A percentile compares a stretch with the other conserved stretches of the same genome.
Evolutionary conservation across 345 rosid genomes (phyloP).

Genomic region (Citrus medica): DNA sequence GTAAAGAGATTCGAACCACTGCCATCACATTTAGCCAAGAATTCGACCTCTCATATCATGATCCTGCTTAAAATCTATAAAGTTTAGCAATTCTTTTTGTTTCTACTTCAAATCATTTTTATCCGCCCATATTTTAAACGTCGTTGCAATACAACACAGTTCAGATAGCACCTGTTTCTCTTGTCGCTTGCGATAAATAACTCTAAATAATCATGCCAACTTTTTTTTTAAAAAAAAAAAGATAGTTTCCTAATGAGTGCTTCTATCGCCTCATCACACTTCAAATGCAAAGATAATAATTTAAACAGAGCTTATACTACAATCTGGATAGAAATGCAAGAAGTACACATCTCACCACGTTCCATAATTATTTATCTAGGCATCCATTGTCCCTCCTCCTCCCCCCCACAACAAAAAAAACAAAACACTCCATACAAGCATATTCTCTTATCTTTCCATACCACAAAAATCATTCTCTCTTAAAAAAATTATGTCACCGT

Average conservation of each 20-base stretch:
- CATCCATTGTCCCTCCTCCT: neutral
- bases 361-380: neutral
- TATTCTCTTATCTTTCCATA: slow-evolving; percentile 7
- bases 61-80: too few species aligned
- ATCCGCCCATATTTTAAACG: too few species aligned
- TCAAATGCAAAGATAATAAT: neutral
- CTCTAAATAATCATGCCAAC: neutral
- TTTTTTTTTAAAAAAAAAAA: too few species aligned
- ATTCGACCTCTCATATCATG: too few species aligned
- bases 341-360: neutral
- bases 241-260: neutral
- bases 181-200: too few species aligned
- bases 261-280: neutral
- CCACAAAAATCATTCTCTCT: neutral
- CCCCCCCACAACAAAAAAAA: too few species aligned
- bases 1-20: too few species aligned
- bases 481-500: neutral
- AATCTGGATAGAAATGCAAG: neutral
- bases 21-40: too few species aligned
- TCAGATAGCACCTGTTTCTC: too few species aligned
- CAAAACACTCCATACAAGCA: neutral
- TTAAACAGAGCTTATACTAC: neutral
- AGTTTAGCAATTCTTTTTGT: too few species aligned
- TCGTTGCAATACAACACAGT: too few species aligned
- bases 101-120: too few species aligned